Conservation (phyloP, 108 stramenopile species). For the Heterococcus sp. region DNA sequence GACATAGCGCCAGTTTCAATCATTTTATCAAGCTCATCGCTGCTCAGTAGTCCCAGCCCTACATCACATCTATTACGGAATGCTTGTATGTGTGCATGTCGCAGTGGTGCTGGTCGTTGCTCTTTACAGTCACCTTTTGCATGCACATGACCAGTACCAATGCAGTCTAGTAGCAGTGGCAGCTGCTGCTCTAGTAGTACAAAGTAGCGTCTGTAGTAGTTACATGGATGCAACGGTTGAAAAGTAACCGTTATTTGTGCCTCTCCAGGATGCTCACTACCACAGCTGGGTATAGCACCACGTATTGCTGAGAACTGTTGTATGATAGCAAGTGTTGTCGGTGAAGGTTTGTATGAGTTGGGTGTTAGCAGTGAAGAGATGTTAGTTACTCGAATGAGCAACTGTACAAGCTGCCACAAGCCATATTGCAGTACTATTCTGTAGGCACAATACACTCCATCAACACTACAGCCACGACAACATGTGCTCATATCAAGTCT, state of each 20-base stretch:
- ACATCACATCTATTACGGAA: constrained; percentile 23
- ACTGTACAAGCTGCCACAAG: background rate
- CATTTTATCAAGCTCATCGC: background rate
- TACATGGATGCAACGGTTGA: constrained; percentile 43
- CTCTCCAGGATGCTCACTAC: constrained; percentile 40
- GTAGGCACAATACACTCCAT: background rate
- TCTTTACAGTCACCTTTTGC: constrained; percentile 60
- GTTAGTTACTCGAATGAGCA: background rate
- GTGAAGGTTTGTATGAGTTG: background rate
- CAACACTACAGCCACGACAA: background rate
- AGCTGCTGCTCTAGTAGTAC: constrained; percentile 52
- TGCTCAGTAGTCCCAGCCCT: background rate
- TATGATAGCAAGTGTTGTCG: background rate
- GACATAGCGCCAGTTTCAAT: background rate
- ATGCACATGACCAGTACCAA: constrained; percentile 58
- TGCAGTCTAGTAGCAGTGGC: constrained; percentile 55
- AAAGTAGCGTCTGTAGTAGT: constrained; percentile 65
- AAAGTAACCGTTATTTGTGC: constrained; percentile 51
- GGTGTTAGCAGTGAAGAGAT: background rate
- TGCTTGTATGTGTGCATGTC: constrained; percentile 63
- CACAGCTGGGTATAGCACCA: constrained; percentile 56
- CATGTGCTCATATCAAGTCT: background rate
- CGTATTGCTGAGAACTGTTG: background rate
- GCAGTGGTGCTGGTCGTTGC: constrained; percentile 63
- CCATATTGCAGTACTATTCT: background rate